Evolutionary conservation across 345 rosid species (phyloP), one percentile per base, ranked within the genome.

Genomic region (Citrus inodora): DNA sequence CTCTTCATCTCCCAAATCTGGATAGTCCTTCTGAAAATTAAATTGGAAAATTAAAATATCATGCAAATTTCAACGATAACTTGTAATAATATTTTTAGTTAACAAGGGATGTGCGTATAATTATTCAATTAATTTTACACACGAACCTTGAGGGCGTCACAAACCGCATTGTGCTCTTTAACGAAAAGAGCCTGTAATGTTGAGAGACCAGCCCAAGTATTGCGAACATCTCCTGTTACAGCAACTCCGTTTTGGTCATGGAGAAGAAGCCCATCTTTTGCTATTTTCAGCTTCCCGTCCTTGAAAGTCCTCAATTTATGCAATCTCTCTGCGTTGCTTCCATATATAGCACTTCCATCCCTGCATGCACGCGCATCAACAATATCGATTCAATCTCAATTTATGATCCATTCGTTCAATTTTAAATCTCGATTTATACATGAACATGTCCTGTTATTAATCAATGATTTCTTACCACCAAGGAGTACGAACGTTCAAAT

Each of bases 341-440:
- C 92, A 62, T 91, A 90, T 24, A 89, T 65, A 14, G 9, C 87
- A 78, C 94, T 90, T 73, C 88, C 87, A 78, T 90, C 92, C 94
- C 94, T 89, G 28, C 22, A 53, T 17, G 21, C 51, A 46, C 0
- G 51, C 0, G 51, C 51, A 46, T 46, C 51, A 11, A 46, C 16
- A 13, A 46, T 1, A 13, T 46, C 51, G 51, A 13, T 46, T 13
- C 51, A 46, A 3, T 46, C 51, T 11, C 17, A 46, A 11, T 46
- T 46, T 46, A 46, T 46, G 17, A 3, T 53, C 58, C 0, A 53
- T 53, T 53, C 22, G 0, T 1, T 53, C 58, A 53, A 17, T 53
- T 53, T 17, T 13, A 46, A 46, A 0, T 46, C 13, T 46, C 51
- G 17, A 46, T 46, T 46, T 11, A 46, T 13, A 11, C 17, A 3